phyloP scores from a whole-genome alignment of 345 rosid genomes.

The Rhodamnia argentea region DNA sequence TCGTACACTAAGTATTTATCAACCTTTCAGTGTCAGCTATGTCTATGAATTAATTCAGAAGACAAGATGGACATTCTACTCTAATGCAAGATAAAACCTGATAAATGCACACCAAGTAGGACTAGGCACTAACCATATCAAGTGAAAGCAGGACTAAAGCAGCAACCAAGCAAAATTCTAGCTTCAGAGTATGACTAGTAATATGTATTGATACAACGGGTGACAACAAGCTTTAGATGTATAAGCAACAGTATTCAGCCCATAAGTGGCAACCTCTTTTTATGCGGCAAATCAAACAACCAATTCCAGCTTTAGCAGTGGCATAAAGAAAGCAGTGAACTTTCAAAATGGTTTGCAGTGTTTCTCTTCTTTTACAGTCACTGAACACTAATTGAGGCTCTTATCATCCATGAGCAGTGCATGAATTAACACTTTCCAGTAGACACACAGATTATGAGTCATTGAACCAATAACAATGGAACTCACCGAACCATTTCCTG shows the following conservation, averaged over 20 bases:
- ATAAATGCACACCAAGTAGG: background rate
- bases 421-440: background rate
- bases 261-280: background rate
- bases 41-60: background rate
- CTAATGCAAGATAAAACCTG: background rate
- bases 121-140: background rate
- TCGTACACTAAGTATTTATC: background rate
- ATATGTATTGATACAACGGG: background rate
- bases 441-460: background rate
- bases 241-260: background rate
- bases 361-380: background rate
- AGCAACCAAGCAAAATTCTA: background rate
- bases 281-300: background rate
- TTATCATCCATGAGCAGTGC: background rate
- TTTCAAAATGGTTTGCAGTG: background rate
- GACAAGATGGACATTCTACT: background rate
- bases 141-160: background rate
- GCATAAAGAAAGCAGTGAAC: background rate
- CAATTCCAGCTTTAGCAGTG: background rate
- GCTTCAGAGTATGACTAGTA: background rate
- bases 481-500: conserved; percentile 94
- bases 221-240: background rate
- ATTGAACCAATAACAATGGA: background rate
- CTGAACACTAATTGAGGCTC: background rate
- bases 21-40: background rate